A percentile compares a stretch with the other conserved stretches of the same genome.
phyloP scores from a whole-genome alignment of 2,329 filamentous ascomycete genomes.

The Lachnellula hyalina region DNA sequence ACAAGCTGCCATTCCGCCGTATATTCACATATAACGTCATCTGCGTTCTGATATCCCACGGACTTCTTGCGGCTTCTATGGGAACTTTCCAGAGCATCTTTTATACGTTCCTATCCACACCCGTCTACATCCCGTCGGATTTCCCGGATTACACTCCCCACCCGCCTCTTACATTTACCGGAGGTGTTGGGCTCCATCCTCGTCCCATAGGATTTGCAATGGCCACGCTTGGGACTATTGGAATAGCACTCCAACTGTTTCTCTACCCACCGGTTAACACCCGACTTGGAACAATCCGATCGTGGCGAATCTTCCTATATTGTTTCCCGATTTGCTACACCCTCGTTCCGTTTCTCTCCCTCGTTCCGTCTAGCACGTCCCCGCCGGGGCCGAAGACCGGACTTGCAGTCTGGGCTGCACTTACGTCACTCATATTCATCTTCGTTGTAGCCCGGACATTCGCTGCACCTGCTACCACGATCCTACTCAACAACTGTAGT shows the following conservation, averaged over 20 bases:
- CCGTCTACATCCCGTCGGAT: slow-evolving; percentile 37
- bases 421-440: slow-evolving; percentile 43
- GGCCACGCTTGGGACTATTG: slow-evolving; percentile 68
- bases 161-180: slow-evolving; percentile 45
- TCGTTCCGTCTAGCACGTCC: slow-evolving; percentile 47
- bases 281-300: slow-evolving; percentile 61
- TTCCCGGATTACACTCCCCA: slow-evolving; percentile 42
- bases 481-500: slow-evolving; percentile 57
- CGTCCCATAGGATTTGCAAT: slow-evolving; percentile 71
- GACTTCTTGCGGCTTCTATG: slow-evolving; percentile 54
- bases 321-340: slow-evolving; percentile 68
- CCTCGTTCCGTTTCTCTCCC: slow-evolving; percentile 63
- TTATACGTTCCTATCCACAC: slow-evolving; percentile 57
- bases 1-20: slow-evolving; percentile 43
- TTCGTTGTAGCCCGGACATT: slow-evolving; percentile 73
- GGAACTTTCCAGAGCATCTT: slow-evolving; percentile 56
- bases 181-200: slow-evolving; percentile 70
- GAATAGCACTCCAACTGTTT: slow-evolving; percentile 67
- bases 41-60: slow-evolving; percentile 45
- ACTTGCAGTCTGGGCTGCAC: slow-evolving; percentile 21
- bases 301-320: slow-evolving; percentile 63
- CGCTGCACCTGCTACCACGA: slow-evolving; percentile 52
- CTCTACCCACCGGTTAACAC: slow-evolving; percentile 65
- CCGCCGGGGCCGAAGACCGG: slow-evolving; percentile 28
- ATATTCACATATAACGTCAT: slow-evolving; percentile 36